Base-by-base conservation (phyloP, 495 filamentous ascomycete species). In the Neurospora africana region DNA sequence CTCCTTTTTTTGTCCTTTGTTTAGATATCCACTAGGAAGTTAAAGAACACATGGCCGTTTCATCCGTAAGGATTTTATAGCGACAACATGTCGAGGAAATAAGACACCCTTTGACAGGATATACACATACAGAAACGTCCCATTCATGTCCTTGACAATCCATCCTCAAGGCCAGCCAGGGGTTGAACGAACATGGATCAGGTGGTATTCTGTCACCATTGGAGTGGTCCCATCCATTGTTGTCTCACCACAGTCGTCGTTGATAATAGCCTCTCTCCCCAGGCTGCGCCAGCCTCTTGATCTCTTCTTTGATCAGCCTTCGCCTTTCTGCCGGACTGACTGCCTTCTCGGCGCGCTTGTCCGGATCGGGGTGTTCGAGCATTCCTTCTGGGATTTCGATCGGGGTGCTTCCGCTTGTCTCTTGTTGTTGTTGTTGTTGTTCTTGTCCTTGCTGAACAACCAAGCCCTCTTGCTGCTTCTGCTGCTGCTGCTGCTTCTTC, bases 261-360 rank as follows among this genome's bases (percentile, higher is more conserved):
- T 83, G 83, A 71, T 85, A 86, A 44, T 84, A 83, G 11, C 82
- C 81, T 30, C 76, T 79, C 44, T 81, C 72, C 79, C 76, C 65
- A 11, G 80, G 81, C 70, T 82, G 78, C 11, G 84, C 78, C 43
- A 83, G 75, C 70, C 77, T 79, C 72, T 81, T 74, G 15, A 87
- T 84, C 73, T 87, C 83, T 40, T 86, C 84, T 74, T 84, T 85
- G 69, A 87, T 87, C 19, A 78, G 77, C 71, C 76, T 78, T 70
- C 86, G 80, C 72, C 86, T 82, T 74, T 85, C 84, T 2, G 83
- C 84, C 70, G 80, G 75, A 71, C 82, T 86, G 13, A 87, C 68
- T 4, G 78, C 76, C 47, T 80, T 80, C 68, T 81, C 72, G n/a
- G 75, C 69, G 17, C 68, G 70, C 36, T 27, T 70, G 21, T 47